Evolutionary conservation across 2,329 filamentous ascomycete species (phyloP), one percentile per base, ranked within the genome.

Genomic region (Alternaria incomplexa): DNA sequence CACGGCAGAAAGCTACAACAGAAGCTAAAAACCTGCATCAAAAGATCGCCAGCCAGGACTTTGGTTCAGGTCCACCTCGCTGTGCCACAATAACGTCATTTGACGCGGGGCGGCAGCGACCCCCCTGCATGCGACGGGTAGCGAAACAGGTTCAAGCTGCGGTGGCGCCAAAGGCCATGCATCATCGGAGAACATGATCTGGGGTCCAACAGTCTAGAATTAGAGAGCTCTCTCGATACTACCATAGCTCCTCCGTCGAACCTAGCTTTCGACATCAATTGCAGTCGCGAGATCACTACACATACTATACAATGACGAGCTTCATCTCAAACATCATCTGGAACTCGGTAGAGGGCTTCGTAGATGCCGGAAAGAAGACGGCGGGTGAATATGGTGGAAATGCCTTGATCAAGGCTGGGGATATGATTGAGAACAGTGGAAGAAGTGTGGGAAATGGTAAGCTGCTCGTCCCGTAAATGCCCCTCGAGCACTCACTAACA

Each of bases 291-390:
- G 13, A 22, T 6, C 13, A 3, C 20, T 23, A 17, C 5, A 40
- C 30, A 10, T 36, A 52, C 32, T 56, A 15, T 20, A 44, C 64
- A 52, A 77, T 76, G 74, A 66, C 73, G 36, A 64, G 67, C 47
- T 80, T 80, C 59, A 73, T 81, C 43, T 69, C 74, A 57, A 79
- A 79, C 59, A 79, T 81, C 48, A 63, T 81, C 32, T 77, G 76
- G 72, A 79, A 79, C 63, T 78, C 74, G 20, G 73, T 81, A 15
- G 71, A 73, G 22, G 79, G 79, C 3, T 79, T 79, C 51, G 77
- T 80, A 2, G 77, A 79, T 43, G 77, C 76, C 1, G 78, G 77
- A 11, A 79, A 72, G 55, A 69, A 75, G 28, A 73, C 77, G 9
- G 78, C 71, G 15, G 79, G 79, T 8, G 77, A 76, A 52, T 81